Conservation (phyloP, 202 grass and related monocot genomes). For the Setaria viridis region DNA sequence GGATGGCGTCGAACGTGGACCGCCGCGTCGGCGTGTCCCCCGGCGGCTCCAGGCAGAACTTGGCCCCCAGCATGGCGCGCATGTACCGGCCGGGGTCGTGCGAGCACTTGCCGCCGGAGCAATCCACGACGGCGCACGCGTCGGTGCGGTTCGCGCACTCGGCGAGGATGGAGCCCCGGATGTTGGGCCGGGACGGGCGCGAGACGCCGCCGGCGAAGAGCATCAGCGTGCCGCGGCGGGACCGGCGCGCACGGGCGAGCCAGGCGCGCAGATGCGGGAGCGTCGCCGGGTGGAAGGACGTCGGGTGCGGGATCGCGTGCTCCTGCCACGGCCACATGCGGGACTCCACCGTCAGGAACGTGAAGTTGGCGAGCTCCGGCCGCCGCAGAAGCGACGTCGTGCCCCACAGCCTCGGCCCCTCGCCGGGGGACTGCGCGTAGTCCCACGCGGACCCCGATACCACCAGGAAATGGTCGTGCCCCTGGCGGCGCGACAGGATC, state of each 20-base stretch:
- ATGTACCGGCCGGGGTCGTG: neutral
- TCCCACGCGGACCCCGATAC: constrained; percentile 59
- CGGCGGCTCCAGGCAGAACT: neutral
- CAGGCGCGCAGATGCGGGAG: neutral
- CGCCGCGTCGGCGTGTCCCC: constrained; percentile 10
- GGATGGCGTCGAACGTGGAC: constrained; percentile 7
- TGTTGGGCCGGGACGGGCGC: neutral
- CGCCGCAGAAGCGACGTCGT: constrained; percentile 57
- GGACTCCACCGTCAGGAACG: constrained; percentile 56
- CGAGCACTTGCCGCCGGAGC: neutral
- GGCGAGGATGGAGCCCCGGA: constrained; percentile 6
- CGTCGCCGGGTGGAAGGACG: constrained; percentile 51
- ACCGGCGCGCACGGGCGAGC: neutral
- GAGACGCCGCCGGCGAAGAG: neutral
- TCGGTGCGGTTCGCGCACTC: neutral
- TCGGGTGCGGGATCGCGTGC: constrained; percentile 53
- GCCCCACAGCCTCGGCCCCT: constrained; percentile 39
- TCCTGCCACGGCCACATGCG: constrained; percentile 53
- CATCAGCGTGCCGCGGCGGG: neutral
- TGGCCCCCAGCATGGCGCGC: neutral
- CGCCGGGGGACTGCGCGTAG: constrained; percentile 40
- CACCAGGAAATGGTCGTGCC: constrained; percentile 76
- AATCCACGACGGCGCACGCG: neutral
- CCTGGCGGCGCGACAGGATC: constrained; percentile 50
- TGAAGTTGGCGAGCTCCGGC: constrained; percentile 58